Evolutionary conservation across 2,329 filamentous ascomycete species (phyloP).

Genomic region (Penicillium sp.): DNA sequence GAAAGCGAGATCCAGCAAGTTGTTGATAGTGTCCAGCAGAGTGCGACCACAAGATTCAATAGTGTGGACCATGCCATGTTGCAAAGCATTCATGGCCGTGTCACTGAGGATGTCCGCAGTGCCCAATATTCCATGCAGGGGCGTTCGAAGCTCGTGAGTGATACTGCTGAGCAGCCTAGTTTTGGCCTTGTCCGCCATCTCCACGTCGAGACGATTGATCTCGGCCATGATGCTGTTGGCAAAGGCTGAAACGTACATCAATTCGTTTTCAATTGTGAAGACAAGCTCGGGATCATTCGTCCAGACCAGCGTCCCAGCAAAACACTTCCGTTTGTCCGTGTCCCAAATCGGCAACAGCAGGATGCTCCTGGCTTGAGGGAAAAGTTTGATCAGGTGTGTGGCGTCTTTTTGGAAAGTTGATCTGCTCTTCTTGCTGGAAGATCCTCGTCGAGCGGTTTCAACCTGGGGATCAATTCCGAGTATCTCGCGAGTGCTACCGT

Average conservation of each 20-base stretch:
- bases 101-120: slow-evolving; percentile 9
- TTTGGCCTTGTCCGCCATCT: slow-evolving; percentile 31
- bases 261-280: slow-evolving; percentile 26
- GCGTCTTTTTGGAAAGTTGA: slow-evolving; percentile 18
- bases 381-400: slow-evolving; percentile 20
- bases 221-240: slow-evolving; percentile 34
- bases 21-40: slow-evolving; percentile 42
- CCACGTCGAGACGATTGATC: slow-evolving; percentile 27
- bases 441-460: background rate
- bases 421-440: slow-evolving; percentile 14
- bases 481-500: background rate
- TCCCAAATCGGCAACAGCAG: slow-evolving; percentile 34
- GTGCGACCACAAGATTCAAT: slow-evolving; percentile 42
- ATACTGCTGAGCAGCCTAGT: slow-evolving; percentile 32
- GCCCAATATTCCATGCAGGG: slow-evolving; percentile 26
- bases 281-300: slow-evolving; percentile 26
- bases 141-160: slow-evolving; percentile 35
- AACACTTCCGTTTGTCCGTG: slow-evolving; percentile 24
- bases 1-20: slow-evolving; percentile 41
- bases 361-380: slow-evolving; percentile 25
- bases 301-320: slow-evolving; percentile 29
- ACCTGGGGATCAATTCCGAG: slow-evolving; percentile 1
- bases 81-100: slow-evolving; percentile 21
- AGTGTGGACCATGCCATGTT: slow-evolving; percentile 33
- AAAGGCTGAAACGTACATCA: slow-evolving; percentile 28